Conservation (phyloP, 176 grass and related monocot species). For the Dactylis glomerata region DNA sequence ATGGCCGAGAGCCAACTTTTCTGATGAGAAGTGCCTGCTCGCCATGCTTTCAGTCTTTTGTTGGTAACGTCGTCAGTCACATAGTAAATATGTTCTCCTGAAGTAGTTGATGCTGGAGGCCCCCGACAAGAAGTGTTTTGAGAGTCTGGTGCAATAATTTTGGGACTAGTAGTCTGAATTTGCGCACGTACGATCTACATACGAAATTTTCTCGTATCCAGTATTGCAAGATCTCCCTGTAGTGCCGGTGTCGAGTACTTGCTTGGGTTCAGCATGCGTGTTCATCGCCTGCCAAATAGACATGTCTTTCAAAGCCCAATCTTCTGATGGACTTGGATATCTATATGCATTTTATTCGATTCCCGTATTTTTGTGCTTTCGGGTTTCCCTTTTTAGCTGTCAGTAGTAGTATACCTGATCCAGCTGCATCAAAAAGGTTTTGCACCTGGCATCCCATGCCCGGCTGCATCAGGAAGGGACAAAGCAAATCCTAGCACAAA, state of each 20-base stretch:
- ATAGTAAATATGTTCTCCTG: slow-evolving; percentile 20
- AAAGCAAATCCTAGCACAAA: neutral
- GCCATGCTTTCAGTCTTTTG: slow-evolving; percentile 60
- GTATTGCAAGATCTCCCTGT: neutral
- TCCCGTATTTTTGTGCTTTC: neutral
- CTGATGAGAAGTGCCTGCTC: slow-evolving; percentile 49
- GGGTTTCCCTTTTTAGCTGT: neutral
- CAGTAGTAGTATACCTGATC: neutral
- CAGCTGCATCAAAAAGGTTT: neutral
- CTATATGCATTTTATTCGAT: neutral
- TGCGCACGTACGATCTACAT: neutral
- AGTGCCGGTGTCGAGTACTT: neutral
- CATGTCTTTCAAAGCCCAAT: neutral
- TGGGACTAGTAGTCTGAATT: neutral
- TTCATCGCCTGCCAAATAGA: neutral
- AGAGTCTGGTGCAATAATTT: neutral
- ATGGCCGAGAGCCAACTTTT: slow-evolving; percentile 32
- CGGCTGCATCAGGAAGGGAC: neutral
- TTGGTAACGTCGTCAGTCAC: slow-evolving; percentile 36
- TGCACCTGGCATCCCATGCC: neutral
- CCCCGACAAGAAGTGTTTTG: neutral
- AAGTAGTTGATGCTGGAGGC: neutral
- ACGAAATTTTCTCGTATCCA: neutral
- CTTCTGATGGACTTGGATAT: neutral
- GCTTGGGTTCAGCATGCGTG: neutral